Conservation (phyloP, 1,139 yeast species). For the Kodamaea plutei region DNA sequence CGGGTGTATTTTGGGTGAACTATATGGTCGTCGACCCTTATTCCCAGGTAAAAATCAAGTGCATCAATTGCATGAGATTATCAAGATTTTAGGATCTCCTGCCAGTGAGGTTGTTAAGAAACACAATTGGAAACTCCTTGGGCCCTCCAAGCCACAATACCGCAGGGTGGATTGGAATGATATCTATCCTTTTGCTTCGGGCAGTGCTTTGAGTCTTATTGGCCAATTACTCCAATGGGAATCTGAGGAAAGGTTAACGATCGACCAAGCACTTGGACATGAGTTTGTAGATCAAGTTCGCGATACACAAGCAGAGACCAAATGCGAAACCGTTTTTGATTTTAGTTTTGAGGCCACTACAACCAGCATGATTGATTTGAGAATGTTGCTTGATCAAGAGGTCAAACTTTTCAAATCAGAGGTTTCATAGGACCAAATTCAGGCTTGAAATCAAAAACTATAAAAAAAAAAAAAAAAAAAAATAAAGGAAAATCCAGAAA, state of each 20-base stretch:
- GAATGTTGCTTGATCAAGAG: constrained; percentile 44
- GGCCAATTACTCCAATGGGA: constrained; percentile 61
- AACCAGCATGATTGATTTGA: constrained; percentile 36
- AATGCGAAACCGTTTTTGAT: constrained; percentile 47
- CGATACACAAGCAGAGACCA: constrained; percentile 47
- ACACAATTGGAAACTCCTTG: constrained; percentile 31
- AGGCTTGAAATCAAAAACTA: too few relatives aligned
- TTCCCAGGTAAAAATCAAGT: constrained; percentile 66
- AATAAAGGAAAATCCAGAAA: too few relatives aligned
- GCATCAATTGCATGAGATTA: constrained; percentile 61
- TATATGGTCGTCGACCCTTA: constrained; percentile 69
- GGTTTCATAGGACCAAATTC: too few relatives aligned
- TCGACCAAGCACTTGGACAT: constrained; percentile 51
- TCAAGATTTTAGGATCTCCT: constrained; percentile 63
- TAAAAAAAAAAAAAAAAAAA: too few relatives aligned
- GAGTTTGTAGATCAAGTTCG: constrained; percentile 47
- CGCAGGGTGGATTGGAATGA: constrained; percentile 43
- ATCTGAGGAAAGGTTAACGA: constrained; percentile 35
- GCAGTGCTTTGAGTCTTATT: constrained; percentile 44
- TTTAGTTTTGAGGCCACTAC: constrained; percentile 54
- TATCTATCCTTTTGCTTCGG: constrained; percentile 58
- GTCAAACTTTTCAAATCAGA: constrained; percentile 32
- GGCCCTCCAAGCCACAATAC: constrained; percentile 36
- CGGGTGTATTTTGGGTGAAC: constrained; percentile 75
- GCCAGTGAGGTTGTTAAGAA: constrained; percentile 31